These are phyloP conservation scores for Aristolochia contorta DNA, from an alignment of 164 flowering plant species.

Conservation along the genomic window DNA sequence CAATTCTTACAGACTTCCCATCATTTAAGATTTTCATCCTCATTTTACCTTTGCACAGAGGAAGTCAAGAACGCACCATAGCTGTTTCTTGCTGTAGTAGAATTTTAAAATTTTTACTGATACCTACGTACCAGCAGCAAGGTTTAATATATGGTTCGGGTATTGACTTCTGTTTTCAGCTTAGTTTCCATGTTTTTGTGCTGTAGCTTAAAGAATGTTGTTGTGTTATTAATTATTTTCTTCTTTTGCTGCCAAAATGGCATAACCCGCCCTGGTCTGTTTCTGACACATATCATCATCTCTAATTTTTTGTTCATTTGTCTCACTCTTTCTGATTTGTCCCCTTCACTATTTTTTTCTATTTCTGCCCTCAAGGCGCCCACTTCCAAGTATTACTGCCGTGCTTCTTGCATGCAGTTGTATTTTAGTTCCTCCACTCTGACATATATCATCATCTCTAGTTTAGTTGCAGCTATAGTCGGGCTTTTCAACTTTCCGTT, in stretches of 20 bases:
- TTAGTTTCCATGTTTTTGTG: neutral
- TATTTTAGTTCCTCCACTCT: no score
- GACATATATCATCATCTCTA: no score
- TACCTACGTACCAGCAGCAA: neutral
- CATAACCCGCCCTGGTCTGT: neutral
- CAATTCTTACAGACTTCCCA: slow-evolving; percentile 8
- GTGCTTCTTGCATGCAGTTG: no score
- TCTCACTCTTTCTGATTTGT: no score
- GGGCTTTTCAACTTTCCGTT: no score
- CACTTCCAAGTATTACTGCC: no score
- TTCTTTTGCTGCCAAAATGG: no score
- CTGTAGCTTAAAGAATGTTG: neutral
- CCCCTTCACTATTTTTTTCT: no score
- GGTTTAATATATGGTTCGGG: slow-evolving; percentile 11
- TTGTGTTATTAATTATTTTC: neutral
- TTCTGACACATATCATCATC: neutral
- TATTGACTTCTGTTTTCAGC: slow-evolving; percentile 10
- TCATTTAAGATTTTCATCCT: neutral
- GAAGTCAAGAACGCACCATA: slow-evolving; percentile 92
- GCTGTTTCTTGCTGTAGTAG: slow-evolving; percentile 8
- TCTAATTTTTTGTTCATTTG: no score
- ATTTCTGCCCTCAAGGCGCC: no score
- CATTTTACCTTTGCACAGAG: slow-evolving; percentile 12
- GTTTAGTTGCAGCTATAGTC: no score
- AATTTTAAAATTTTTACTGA: neutral